Base-by-base conservation (phyloP, 2,329 filamentous ascomycete genomes). In the Xylaria hypoxylon region DNA sequence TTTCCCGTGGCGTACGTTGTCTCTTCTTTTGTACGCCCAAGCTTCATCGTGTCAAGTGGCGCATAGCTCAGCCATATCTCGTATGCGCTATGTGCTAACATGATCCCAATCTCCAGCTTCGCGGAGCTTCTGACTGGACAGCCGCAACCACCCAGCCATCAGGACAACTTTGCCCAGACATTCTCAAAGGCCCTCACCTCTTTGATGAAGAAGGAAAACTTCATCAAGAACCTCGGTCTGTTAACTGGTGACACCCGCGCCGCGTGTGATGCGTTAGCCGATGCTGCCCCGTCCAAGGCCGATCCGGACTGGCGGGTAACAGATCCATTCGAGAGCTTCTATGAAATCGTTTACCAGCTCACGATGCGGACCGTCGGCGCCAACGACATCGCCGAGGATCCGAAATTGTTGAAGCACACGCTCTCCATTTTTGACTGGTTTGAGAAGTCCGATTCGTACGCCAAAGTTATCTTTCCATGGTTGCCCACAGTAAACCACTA, bases 321-420 rank as follows among this genome's bases (percentile, higher is more conserved):
- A 7, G 81, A 88, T 67, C 85, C 86, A 0, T 88, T 88, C 70
- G 80, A 86, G 40, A 80, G 80, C 71, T 78, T 88, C 52, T 87
- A 86, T 71, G 74, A 78, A 5, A 77, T 86, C 61, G 80, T 88
- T 1, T 89, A 84, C 74, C 80, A 83, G 71, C 79, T 89, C n/a
- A 88, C 85, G 3, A 86, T 88, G 78, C 82, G 86, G 13, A 84
- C 81, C 4, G 79, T 88, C 0, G 86, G 84, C 6, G 81, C 81
- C 58, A 78, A 82, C 35, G 86, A 89, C 47, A 82, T 89, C 28
- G 86, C 85, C 15, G 78, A 85, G 2, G 77, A 85, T 56, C 78
- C 79, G 0, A 68, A 68, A 5, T 72, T 84, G 22, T 70, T 85
- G 2, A 75, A 74, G n/a, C 75, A 79, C 42, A 81, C 80, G 2